Conservation (phyloP, 2,329 filamentous ascomycete species). For the Fusarium nodosum region DNA sequence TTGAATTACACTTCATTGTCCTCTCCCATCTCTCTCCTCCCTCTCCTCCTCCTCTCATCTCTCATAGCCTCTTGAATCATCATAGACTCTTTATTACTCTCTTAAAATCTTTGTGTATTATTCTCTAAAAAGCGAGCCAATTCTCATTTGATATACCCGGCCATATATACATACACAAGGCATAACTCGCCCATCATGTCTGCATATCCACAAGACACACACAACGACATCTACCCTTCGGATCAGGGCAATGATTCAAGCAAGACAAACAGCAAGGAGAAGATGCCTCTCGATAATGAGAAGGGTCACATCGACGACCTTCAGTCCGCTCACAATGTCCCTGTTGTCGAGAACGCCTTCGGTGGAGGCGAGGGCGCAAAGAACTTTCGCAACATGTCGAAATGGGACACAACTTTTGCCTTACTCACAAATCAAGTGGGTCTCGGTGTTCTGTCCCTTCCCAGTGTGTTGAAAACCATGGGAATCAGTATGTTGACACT, state of each 20-base stretch:
- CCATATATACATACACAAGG: slow-evolving; percentile 2
- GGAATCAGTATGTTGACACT: slow-evolving; percentile 61
- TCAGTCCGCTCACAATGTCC: slow-evolving; percentile 35
- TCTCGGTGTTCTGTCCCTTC: slow-evolving; percentile 73
- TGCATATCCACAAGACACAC: slow-evolving; percentile 36
- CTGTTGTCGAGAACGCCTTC: slow-evolving; percentile 49
- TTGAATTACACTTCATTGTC: slow-evolving; percentile 9
- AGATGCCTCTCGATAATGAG: slow-evolving; percentile 41
- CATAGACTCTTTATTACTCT: background rate
- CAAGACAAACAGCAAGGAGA: slow-evolving; percentile 49
- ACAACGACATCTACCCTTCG: slow-evolving; percentile 47
- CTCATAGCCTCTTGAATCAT: background rate
- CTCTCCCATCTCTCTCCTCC: slow-evolving; percentile 4
- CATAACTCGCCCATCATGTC: slow-evolving; percentile 36
- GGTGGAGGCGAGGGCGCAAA: slow-evolving; percentile 51
- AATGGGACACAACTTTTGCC: slow-evolving; percentile 54
- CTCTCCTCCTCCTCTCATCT: slow-evolving; percentile 1
- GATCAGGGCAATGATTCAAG: slow-evolving; percentile 47
- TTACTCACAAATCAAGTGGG: slow-evolving; percentile 55
- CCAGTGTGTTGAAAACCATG: slow-evolving; percentile 76
- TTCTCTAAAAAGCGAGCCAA: slow-evolving; percentile 18
- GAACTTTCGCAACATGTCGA: slow-evolving; percentile 53
- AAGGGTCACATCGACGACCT: slow-evolving; percentile 33
- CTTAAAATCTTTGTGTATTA: slow-evolving; percentile 2
- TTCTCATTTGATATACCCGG: slow-evolving; percentile 8